A percentile compares a stretch with the other conserved stretches of the same genome.
phyloP scores from a whole-genome alignment of 2,329 filamentous ascomycete genomes.

The Colletotrichum cordylinicola region DNA sequence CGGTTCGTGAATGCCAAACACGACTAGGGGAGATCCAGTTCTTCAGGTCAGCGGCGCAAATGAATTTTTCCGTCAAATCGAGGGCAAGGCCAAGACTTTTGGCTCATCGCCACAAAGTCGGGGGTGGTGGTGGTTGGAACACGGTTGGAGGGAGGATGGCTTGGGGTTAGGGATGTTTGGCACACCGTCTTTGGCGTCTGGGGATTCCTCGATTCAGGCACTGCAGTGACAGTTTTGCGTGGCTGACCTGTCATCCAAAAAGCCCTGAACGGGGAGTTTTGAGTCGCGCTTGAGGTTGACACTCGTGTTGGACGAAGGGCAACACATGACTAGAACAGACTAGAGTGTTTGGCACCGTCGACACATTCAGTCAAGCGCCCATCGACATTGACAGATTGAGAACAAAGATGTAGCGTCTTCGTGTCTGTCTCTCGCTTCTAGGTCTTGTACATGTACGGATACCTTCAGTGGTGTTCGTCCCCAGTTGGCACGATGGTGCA shows the following conservation, averaged over 20 bases:
- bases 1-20: not conserved
- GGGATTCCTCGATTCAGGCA: not conserved
- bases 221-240: not conserved
- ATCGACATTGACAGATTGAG: not conserved
- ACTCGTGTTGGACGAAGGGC: not conserved
- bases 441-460: not conserved
- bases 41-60: constrained; percentile 9
- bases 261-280: not conserved
- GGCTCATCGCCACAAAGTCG: not conserved
- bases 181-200: not conserved
- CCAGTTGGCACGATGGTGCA: not conserved
- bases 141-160: not conserved
- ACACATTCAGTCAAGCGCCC: not conserved
- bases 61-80: constrained; percentile 21
- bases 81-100: constrained; percentile 3
- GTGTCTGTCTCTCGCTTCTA: not conserved
- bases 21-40: not conserved
- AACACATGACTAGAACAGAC: not conserved
- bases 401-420: not conserved
- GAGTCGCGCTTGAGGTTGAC: not conserved
- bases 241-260: not conserved
- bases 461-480: not conserved
- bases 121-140: not conserved
- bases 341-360: not conserved
- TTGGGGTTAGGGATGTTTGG: not conserved